Percentiles rank a stretch among this genome's conserved stretches.
Conservation (phyloP, 805 yeast genomes). For the Monosporozyma solicola region DNA sequence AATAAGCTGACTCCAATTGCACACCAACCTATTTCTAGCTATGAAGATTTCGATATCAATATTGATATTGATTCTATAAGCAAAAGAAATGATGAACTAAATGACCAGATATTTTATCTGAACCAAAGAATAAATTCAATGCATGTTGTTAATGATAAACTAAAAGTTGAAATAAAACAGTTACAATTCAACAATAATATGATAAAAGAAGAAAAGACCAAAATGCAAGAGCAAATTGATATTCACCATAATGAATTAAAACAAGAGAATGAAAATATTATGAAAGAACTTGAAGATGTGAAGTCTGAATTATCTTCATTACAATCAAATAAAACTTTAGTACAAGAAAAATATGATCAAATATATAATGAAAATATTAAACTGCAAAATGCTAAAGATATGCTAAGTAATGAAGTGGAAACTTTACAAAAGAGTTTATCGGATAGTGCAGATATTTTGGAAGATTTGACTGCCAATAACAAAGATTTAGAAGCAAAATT, state of each 20-base stretch:
- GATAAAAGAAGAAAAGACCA: slow-evolving; percentile 8
- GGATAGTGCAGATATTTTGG: slow-evolving; percentile 1
- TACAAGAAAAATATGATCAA: slow-evolving; percentile 21
- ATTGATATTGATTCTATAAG: slow-evolving; percentile 5
- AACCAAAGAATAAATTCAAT: slow-evolving; percentile 14
- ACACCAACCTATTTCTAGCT: slow-evolving; percentile 2
- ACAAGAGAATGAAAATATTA: slow-evolving; percentile 7
- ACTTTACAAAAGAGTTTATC: background rate
- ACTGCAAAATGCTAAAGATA: background rate
- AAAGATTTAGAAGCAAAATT: background rate
- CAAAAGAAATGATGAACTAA: slow-evolving; percentile 17
- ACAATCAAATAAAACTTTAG: slow-evolving; percentile 21
- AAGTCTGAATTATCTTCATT: slow-evolving; percentile 23
- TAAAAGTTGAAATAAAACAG: slow-evolving; percentile 7
- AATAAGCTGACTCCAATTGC: slow-evolving; percentile 19
- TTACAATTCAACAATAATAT: slow-evolving; percentile 5
- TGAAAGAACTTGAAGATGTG: slow-evolving; percentile 12
- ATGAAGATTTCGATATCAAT: background rate
- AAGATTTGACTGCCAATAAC: slow-evolving; percentile 1
- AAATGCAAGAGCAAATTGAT: background rate
- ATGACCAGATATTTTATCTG: slow-evolving; percentile 13
- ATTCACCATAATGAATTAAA: slow-evolving; percentile 4
- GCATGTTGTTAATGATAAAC: slow-evolving; percentile 10
- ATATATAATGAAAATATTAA: slow-evolving; percentile 11
- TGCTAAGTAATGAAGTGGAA: slow-evolving; percentile 1